Evolutionary conservation across 306 rosid genomes (phyloP).

Genomic region (Heteromeles arbutifolia): DNA sequence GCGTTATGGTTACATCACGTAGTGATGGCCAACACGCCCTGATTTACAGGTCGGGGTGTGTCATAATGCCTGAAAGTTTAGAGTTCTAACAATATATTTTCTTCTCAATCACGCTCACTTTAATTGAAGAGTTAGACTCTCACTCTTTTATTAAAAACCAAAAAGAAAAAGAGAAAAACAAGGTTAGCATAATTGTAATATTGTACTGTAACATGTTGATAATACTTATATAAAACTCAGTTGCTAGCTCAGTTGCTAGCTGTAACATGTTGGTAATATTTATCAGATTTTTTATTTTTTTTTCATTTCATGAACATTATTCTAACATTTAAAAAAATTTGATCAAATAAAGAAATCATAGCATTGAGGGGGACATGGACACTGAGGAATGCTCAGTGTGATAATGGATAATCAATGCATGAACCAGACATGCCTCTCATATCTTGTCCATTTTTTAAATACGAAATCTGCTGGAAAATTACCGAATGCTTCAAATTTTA

Average conservation of each 20-base stretch:
- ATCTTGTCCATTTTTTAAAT: constrained; percentile 2
- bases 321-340: background rate
- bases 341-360: background rate
- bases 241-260: background rate
- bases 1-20: too few species aligned
- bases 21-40: too few species aligned
- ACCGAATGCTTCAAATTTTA: background rate
- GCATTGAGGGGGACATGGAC: constrained; percentile 33
- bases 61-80: background rate
- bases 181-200: background rate
- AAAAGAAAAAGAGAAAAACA: too few species aligned
- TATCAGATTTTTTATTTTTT: background rate
- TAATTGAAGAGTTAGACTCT: background rate
- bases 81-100: too few species aligned
- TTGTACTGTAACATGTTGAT: background rate
- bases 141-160: too few species aligned
- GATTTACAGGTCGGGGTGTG: too few species aligned
- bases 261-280: too few species aligned
- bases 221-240: background rate
- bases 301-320: background rate
- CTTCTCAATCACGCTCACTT: too few species aligned
- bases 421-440: constrained; percentile 39
- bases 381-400: constrained; percentile 1
- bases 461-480: background rate
- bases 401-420: constrained; percentile 37